phyloP scores from a whole-genome alignment of 805 yeast genomes.

The Candida oleophila region DNA sequence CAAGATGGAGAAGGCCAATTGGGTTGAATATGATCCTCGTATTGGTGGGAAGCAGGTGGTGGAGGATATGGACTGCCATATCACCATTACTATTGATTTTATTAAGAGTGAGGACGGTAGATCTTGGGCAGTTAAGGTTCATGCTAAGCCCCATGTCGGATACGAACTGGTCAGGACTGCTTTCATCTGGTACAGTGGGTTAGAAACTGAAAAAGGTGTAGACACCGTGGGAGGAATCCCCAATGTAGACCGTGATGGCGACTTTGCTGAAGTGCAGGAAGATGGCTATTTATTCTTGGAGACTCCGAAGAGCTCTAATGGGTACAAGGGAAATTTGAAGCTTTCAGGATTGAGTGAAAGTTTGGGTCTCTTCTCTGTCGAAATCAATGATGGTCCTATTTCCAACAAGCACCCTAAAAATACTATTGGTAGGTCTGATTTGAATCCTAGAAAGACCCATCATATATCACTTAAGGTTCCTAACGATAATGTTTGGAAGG shows the following conservation, averaged over 20 bases:
- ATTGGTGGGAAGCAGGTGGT: constrained; percentile 80
- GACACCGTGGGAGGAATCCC: constrained; percentile 6
- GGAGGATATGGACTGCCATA: constrained; percentile 60
- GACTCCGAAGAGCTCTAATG: constrained; percentile 17
- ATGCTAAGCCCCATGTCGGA: constrained; percentile 59
- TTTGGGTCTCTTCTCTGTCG: constrained; percentile 64
- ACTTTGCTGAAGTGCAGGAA: constrained; percentile 6
- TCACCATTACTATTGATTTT: constrained; percentile 68
- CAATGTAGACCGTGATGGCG: constrained; percentile 37
- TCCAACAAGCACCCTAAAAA: constrained; percentile 42
- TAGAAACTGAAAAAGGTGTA: constrained; percentile 42
- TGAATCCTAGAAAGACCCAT: constrained; percentile 61
- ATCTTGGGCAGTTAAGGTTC: constrained; percentile 79
- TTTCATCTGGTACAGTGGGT: constrained; percentile 73
- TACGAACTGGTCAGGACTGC: constrained; percentile 53
- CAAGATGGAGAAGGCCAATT: constrained; percentile 70
- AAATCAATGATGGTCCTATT: constrained; percentile 55
- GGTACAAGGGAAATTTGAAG: constrained; percentile 38
- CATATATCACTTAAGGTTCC: constrained; percentile 73
- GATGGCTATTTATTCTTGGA: constrained; percentile 26
- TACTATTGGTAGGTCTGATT: constrained; percentile 29
- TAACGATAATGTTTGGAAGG: constrained; percentile 70
- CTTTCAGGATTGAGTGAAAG: constrained; percentile 51
- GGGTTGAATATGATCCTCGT: constrained; percentile 88
- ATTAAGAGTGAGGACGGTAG: constrained; percentile 68